These are phyloP conservation scores for Seiridium unicorne DNA, from an alignment of 2,329 filamentous ascomycete species.

Conservation along the genomic window DNA sequence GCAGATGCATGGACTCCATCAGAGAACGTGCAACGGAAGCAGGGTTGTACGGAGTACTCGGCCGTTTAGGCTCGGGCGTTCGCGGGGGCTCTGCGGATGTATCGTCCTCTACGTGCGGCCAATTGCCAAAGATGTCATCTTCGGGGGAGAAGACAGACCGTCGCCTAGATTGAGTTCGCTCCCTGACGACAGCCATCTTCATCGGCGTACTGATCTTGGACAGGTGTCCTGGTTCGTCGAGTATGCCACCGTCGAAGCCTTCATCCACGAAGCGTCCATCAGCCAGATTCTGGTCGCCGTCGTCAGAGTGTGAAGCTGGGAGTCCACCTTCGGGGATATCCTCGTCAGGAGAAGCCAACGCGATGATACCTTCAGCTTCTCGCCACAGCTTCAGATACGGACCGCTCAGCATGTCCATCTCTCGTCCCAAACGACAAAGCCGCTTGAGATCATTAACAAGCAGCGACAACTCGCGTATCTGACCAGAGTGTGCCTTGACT, in stretches of 20 bases:
- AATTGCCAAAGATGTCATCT: conserved; percentile 63
- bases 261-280: conserved; percentile 46
- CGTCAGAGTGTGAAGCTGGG: conserved; percentile 24
- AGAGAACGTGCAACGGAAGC: conserved; percentile 58
- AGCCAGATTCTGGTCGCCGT: conserved; percentile 37
- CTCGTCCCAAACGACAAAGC: conserved; percentile 66
- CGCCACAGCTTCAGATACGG: conserved; percentile 65
- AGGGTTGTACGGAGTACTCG: conserved; percentile 33
- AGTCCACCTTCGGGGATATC: conserved; percentile 45
- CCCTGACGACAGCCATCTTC: conserved; percentile 49
- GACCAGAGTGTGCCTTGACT: conserved; percentile 79
- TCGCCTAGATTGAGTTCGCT: conserved; percentile 50
- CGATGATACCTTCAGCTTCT: conserved; percentile 84
- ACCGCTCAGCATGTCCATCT: conserved; percentile 64
- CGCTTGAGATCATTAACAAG: conserved; percentile 82
- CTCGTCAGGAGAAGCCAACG: conserved; percentile 71
- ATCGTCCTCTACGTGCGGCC: conserved; percentile 40
- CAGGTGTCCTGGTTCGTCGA: conserved; percentile 39
- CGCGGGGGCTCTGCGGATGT: conserved; percentile 32
- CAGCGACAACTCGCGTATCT: conserved; percentile 77
- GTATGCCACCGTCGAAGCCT: conserved; percentile 44
- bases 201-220: conserved; percentile 39
- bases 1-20: conserved; percentile 62
- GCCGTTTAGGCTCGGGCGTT: conserved; percentile 36
- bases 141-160: conserved; percentile 65